Base-by-base conservation (phyloP, 1,284 basidiomycete species). In the Lignosus rhinocerotis region DNA sequence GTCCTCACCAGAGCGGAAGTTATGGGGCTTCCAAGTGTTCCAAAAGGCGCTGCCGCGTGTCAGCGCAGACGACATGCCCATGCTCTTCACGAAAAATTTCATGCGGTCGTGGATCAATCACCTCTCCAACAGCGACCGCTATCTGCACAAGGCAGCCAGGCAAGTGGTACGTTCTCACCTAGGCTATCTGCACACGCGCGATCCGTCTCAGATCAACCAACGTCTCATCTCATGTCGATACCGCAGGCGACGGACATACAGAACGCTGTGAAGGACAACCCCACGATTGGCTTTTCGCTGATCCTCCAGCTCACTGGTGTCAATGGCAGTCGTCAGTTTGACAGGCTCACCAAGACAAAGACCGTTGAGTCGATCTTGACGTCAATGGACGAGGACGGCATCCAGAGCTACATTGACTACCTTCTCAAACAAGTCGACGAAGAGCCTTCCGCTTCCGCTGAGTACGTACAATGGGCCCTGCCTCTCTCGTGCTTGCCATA, bases 101-200 rank as follows among this genome's bases (percentile, higher is more conserved):
- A 96, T 98, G 92, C 88, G 94, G 44, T 90, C 90, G 41, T 96
- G 95, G 92, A 96, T 97, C 65, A 97, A 96, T 72, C 94, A 98
- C 70, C 82, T 99, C 19, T 90, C 93, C 0, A 90, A 91, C 55
- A 81, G 83, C 54, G 94, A 98, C 73, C 84, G 95, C 55, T 88
- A 94, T 71, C 77, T 98, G 34, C 93, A 98, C 78, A 94, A 93
- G 73, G 88, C 90, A 25, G 94, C 95, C 2, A 81, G 82, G 55
- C 86, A 90, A 70, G 87, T 92, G 68, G 93, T 90, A 69, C 51
- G 86, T 76, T 19, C 12, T 33, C 34, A 16, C 31, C 41, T 30
- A 17, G 36, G 17, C 16, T 53, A 41, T 59, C 55, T 53, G 42
- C 47, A 47, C 52, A 31, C 17, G 12, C 41, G 36, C 19, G 42